Evolutionary conservation across 164 flowering plant species (phyloP).

Genomic region (Paratinospora sagittata): DNA sequence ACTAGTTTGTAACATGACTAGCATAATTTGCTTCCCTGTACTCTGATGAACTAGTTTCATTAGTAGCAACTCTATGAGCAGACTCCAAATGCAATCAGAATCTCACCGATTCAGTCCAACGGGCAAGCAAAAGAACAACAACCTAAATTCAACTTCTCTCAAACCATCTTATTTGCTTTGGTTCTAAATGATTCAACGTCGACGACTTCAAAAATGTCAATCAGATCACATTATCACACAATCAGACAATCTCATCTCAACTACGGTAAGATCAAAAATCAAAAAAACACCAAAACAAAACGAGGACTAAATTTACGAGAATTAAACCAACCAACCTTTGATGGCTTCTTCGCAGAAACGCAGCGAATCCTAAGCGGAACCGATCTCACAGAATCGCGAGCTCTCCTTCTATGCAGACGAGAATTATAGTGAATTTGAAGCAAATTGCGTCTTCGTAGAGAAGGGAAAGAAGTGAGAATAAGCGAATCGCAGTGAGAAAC

Average conservation of each 20-base stretch:
- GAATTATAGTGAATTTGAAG: slow-evolving; percentile 14
- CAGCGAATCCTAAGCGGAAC: slow-evolving; percentile 15
- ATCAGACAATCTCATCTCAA: slow-evolving; percentile 1
- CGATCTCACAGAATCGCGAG: slow-evolving; percentile 3
- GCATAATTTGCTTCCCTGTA: no score
- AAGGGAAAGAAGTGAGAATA: slow-evolving; percentile 4
- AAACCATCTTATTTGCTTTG: background rate
- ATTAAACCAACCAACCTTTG: slow-evolving; percentile 27
- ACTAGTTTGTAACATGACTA: no score
- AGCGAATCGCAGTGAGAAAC: slow-evolving; percentile 18
- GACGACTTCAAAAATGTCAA: background rate
- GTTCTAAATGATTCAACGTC: background rate
- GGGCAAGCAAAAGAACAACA: no score
- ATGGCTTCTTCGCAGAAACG: slow-evolving; percentile 11
- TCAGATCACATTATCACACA: background rate
- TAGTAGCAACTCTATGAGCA: no score
- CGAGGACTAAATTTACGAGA: background rate
- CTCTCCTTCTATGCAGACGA: slow-evolving; percentile 7
- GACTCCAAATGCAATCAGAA: no score
- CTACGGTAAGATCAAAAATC: background rate
- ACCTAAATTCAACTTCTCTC: background rate
- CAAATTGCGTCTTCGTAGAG: slow-evolving; percentile 12
- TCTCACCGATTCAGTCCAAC: no score
- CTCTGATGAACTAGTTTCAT: no score
- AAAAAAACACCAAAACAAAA: background rate